Evolutionary conservation across 345 rosid species (phyloP).

Genomic region (Viola odorata): DNA sequence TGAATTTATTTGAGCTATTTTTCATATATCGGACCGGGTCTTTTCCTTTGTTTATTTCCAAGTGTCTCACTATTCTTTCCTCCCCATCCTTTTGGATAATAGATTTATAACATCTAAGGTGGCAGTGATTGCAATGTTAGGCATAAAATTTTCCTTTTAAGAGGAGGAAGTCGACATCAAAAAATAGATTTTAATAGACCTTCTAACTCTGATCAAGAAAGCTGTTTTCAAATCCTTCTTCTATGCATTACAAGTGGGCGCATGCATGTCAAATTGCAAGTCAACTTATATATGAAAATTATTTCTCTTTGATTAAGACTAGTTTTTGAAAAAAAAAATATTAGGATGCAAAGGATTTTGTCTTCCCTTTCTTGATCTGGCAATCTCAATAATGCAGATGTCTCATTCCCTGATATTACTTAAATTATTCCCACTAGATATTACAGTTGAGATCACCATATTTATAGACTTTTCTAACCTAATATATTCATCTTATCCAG

Average conservation of each 20-base stretch:
- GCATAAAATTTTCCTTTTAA: neutral
- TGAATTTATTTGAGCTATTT: neutral
- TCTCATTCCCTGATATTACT: conserved; percentile 9
- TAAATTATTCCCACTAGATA: conserved; percentile 2
- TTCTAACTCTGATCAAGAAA: too few relatives aligned
- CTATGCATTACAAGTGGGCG: too few relatives aligned
- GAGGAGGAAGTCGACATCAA: too few relatives aligned
- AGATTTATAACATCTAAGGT: neutral
- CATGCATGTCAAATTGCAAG: too few relatives aligned
- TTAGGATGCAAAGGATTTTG: too few relatives aligned
- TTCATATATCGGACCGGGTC: neutral
- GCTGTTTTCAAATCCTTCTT: too few relatives aligned
- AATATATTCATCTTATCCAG: conserved; percentile 4
- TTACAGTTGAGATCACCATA: neutral
- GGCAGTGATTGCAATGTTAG: neutral
- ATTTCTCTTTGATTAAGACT: too few relatives aligned
- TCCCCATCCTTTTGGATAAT: neutral
- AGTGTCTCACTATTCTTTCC: neutral
- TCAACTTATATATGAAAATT: too few relatives aligned
- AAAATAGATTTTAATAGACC: too few relatives aligned
- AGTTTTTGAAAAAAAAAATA: too few relatives aligned
- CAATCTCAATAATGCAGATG: conserved; percentile 14
- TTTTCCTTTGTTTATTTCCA: neutral
- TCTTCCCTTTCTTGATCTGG: conserved; percentile 3
- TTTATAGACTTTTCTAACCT: neutral